A percentile compares a stretch with the other conserved stretches of the same genome.
phyloP scores from a whole-genome alignment of 768 basidiomycete genomes.

The Phaffia tasmanica region DNA sequence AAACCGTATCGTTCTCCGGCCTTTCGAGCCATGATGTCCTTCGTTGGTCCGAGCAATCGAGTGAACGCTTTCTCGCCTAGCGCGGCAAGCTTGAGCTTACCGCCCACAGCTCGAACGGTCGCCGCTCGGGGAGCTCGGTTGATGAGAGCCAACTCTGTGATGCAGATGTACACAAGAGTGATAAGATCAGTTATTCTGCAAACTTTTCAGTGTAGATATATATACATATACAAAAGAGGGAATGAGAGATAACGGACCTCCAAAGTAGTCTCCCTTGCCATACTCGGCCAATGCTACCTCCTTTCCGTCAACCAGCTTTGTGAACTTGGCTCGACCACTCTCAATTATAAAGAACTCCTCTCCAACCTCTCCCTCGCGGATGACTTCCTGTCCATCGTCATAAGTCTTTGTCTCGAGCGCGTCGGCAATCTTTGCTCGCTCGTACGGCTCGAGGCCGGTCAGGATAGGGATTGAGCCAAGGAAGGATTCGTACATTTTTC shows the following conservation, averaged over 20 bases:
- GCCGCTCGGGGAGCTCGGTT: slow-evolving; percentile 83
- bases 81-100: slow-evolving; percentile 80
- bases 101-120: slow-evolving; percentile 66
- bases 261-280: slow-evolving; percentile 93
- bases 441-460: slow-evolving; percentile 69
- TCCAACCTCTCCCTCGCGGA: slow-evolving; percentile 85
- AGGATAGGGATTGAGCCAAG: slow-evolving; percentile 80
- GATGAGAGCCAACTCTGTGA: slow-evolving; percentile 74
- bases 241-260: slow-evolving; percentile 51
- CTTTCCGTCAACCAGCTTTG: slow-evolving; percentile 58
- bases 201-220: neutral
- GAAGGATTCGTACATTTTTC: slow-evolving; percentile 95
- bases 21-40: slow-evolving; percentile 44
- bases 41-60: slow-evolving; percentile 77
- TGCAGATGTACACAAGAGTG: neutral
- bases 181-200: neutral
- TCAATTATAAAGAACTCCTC: slow-evolving; percentile 98
- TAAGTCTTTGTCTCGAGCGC: slow-evolving; percentile 75
- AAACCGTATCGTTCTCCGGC: slow-evolving; percentile 26
- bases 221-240: slow-evolving; percentile 1
- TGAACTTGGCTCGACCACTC: slow-evolving; percentile 78
- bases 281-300: slow-evolving; percentile 65
- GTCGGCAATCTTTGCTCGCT: slow-evolving; percentile 94
- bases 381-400: slow-evolving; percentile 73
- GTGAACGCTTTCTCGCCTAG: slow-evolving; percentile 89